phyloP scores from a whole-genome alignment of 805 yeast species.

The Wickerhamiella sorbophila region DNA sequence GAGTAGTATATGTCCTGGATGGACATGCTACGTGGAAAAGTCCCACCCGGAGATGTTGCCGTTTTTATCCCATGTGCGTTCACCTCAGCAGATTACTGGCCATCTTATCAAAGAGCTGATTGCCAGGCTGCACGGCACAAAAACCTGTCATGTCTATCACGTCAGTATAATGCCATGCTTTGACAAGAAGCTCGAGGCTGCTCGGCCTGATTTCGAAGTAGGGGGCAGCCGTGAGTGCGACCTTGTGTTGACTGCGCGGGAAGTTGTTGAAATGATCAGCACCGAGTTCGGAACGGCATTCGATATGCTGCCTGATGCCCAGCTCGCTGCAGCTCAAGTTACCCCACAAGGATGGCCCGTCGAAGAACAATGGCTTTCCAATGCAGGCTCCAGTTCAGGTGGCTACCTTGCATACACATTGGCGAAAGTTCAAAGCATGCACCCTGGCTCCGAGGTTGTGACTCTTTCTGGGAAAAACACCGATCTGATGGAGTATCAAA shows the following conservation, averaged over 20 bases:
- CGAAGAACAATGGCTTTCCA: conserved; percentile 52
- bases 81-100: conserved; percentile 93
- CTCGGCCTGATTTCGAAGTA: conserved; percentile 51
- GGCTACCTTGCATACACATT: conserved; percentile 73
- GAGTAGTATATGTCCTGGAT: conserved; percentile 83
- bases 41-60: conserved; percentile 80
- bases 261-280: conserved; percentile 56
- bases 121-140: conserved; percentile 24
- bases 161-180: conserved; percentile 91
- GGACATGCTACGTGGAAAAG: conserved; percentile 91
- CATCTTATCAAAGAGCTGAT: conserved; percentile 45
- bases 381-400: conserved; percentile 74
- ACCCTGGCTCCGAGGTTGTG: conserved; percentile 25
- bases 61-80: conserved; percentile 54
- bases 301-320: conserved; percentile 7
- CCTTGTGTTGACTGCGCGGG: conserved; percentile 87
- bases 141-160: conserved; percentile 45
- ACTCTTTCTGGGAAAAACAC: conserved; percentile 48
- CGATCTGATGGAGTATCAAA: conserved; percentile 57
- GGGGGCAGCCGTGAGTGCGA: conserved; percentile 53
- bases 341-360: conserved; percentile 57
- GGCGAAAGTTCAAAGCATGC: conserved; percentile 18
- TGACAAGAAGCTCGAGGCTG: conserved; percentile 90
- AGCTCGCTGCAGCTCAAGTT: background rate
- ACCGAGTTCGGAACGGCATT: conserved; percentile 30